These are phyloP conservation scores for Raphanus sativus DNA, from an alignment of 345 rosid genomes.

Conservation along the genomic window DNA sequence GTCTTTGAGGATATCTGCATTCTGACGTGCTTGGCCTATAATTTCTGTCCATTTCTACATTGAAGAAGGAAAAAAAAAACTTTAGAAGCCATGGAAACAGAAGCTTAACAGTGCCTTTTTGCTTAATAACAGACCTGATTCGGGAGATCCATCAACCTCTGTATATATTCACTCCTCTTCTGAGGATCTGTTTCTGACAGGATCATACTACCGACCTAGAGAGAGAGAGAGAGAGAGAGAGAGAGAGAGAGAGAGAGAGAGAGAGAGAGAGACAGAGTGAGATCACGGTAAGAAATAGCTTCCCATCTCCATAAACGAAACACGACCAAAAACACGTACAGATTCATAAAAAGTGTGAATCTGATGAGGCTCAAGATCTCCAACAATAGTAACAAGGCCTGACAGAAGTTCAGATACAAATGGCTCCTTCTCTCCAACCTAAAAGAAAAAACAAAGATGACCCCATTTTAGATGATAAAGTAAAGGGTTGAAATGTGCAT, in stretches of 20 bases:
- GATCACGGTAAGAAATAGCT: constrained; percentile 1
- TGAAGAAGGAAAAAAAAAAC: neutral
- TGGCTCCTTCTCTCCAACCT: constrained; percentile 96
- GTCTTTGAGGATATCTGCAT: constrained; percentile 83
- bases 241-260: constrained; percentile 13
- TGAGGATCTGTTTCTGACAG: constrained; percentile 92
- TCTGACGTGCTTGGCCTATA: constrained; percentile 89
- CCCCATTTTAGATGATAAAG: neutral
- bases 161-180: constrained; percentile 91
- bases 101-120: constrained; percentile 1
- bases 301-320: neutral
- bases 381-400: constrained; percentile 76
- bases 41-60: constrained; percentile 96
- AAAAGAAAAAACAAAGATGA: constrained; percentile 26
- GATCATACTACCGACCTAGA: constrained; percentile 91
- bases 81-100: constrained; percentile 27
- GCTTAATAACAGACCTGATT: constrained; percentile 59
- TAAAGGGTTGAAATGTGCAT: neutral
- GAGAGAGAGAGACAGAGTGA: neutral
- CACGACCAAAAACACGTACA: constrained; percentile 44
- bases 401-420: constrained; percentile 96
- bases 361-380: constrained; percentile 96
- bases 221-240: neutral
- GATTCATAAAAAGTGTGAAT: constrained; percentile 98
- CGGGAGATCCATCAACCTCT: constrained; percentile 93